Conservation (phyloP, 2,329 filamentous ascomycete species). For the Colletotrichum falcatum region DNA sequence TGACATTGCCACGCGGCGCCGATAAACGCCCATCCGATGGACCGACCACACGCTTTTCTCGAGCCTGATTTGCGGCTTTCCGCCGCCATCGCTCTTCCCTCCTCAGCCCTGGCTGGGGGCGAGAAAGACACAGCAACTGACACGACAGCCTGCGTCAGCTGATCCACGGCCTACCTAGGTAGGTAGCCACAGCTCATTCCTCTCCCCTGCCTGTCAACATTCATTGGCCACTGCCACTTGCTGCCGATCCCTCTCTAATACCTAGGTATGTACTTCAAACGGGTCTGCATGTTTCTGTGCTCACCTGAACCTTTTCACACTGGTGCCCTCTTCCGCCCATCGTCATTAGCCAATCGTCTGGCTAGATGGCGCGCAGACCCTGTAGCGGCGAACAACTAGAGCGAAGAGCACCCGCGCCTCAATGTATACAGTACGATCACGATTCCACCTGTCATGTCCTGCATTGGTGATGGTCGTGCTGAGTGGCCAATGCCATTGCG, state of each 20-base stretch:
- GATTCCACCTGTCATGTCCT: slow-evolving; percentile 4
- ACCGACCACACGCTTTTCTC: background rate
- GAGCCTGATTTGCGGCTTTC: slow-evolving; percentile 27
- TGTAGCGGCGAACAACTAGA: slow-evolving; percentile 17
- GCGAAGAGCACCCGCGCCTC: slow-evolving; percentile 12
- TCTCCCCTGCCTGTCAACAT: slow-evolving; percentile 13
- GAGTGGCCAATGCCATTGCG: slow-evolving; percentile 4
- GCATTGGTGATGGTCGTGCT: slow-evolving; percentile 10
- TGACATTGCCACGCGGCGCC: background rate
- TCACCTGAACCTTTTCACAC: slow-evolving; percentile 28
- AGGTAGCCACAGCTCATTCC: slow-evolving; percentile 23
- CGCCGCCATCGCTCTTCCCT: slow-evolving; percentile 3
- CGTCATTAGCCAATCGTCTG: slow-evolving; percentile 29
- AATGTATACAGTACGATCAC: too few species aligned
- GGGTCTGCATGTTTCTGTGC: slow-evolving; percentile 1
- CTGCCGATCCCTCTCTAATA: slow-evolving; percentile 28
- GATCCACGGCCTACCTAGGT: slow-evolving; percentile 29
- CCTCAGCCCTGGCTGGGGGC: slow-evolving; percentile 5
- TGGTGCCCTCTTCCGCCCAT: slow-evolving; percentile 9
- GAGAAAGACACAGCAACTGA: slow-evolving; percentile 4
- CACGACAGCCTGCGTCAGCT: slow-evolving; percentile 29
- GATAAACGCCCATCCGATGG: background rate
- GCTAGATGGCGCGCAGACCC: slow-evolving; percentile 16
- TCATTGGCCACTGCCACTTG: slow-evolving; percentile 31
- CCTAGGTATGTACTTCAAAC: too few species aligned